Evolutionary conservation across 163 green algal species (phyloP).

Genomic region (Trebouxia gelatinosa): DNA sequence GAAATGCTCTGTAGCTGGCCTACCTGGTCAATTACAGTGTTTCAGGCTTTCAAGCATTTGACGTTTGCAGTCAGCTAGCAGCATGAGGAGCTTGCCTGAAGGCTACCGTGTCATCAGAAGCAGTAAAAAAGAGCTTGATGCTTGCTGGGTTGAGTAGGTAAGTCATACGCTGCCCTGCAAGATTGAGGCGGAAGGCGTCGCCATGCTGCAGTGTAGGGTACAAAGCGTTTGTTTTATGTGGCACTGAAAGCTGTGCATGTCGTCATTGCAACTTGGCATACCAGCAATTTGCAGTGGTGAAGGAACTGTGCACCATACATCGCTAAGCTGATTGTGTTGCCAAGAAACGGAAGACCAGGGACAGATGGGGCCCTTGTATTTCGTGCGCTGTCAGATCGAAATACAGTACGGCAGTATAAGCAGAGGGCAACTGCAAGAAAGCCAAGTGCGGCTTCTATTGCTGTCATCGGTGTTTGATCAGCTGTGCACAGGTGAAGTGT

Average conservation of each 20-base stretch:
- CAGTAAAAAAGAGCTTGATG: constrained; percentile 55
- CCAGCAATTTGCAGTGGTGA: constrained; percentile 37
- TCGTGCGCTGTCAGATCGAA: too few relatives aligned
- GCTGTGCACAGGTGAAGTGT: too few relatives aligned
- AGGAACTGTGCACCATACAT: constrained; percentile 54
- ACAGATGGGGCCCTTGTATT: constrained; percentile 34
- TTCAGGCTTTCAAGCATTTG: not conserved
- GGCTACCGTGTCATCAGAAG: constrained; percentile 44
- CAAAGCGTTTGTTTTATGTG: not conserved
- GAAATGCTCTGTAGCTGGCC: constrained; percentile 69
- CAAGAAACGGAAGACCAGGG: constrained; percentile 55
- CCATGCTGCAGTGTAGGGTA: constrained; percentile 46
- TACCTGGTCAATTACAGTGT: constrained; percentile 25
- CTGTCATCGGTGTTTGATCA: too few relatives aligned
- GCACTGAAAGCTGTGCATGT: constrained; percentile 29
- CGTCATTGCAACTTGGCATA: too few relatives aligned
- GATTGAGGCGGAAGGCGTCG: constrained; percentile 56
- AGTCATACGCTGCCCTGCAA: constrained; percentile 50
- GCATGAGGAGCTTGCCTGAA: constrained; percentile 51
- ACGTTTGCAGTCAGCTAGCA: too few relatives aligned
- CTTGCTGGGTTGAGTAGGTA: constrained; percentile 51
- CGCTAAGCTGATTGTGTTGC: constrained; percentile 49
- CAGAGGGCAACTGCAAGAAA: too few relatives aligned
- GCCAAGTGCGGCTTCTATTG: too few relatives aligned
- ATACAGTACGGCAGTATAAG: too few relatives aligned